Base-by-base conservation (phyloP, 2,329 filamentous ascomycete species). In the Lecanicillium sp. region DNA sequence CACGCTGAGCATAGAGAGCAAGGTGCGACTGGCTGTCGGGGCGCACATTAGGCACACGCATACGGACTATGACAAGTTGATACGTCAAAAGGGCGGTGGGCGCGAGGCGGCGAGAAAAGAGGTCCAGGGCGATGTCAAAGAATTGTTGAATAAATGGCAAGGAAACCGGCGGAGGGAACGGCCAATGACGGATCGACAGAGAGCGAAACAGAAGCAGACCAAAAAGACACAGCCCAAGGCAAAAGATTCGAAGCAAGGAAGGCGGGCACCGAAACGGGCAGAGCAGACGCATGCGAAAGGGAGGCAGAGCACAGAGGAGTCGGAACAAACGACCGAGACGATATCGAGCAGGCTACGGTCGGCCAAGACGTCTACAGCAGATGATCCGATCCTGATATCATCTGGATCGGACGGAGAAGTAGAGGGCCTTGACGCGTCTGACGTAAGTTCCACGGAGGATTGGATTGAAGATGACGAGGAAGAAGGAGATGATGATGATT, bases 21-120 rank as follows among this genome's bases (percentile, higher is more conserved):
- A 62, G 45, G 68, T 64, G 4, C 46, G 52, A 33, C 56, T 72
- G 17, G 72, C 68, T 3, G 68, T 74, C 11, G 52, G 61, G 17
- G 71, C 72, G 3, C 66, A 74, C 44, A 59, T 70, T 4, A 58
- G 72, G 6, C 71, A 75, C 46, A 45, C 40, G 3, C 60, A 70
- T 32, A 74, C 71, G 0, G 46, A 56, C 2, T 76, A 76, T 41
- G 68, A 74, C 12, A 31, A 37, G 27, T 44, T 68, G 30, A 43
- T 71, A 39, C 42, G 41, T 13, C 32, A 19, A 17, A 17, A 35
- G 17, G 17, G 17, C 9, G n/a, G n/a, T n/a, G 33, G 25, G 9
- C 37, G 38, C 9, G 32, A 36, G 13, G 35, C 33, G 18, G 44
- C 47, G 8, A 43, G 47, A 17, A 39, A 35, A 14, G 32, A 33